Evolutionary conservation across 2,329 filamentous ascomycete genomes (phyloP).

Genomic region (Fusarium mundagurra): DNA sequence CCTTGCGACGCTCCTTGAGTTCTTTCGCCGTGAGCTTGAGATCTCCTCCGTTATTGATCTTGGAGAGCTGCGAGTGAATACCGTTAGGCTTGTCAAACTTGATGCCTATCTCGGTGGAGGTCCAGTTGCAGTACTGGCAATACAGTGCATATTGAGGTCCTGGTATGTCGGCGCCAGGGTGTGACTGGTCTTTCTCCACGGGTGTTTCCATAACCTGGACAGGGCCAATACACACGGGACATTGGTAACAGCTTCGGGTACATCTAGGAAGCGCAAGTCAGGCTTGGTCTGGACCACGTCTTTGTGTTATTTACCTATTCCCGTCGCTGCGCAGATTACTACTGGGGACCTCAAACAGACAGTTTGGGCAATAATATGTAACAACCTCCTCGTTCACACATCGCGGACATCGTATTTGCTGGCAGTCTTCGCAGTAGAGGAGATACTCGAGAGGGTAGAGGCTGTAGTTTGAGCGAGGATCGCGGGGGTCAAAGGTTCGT

Average conservation of each 20-base stretch:
- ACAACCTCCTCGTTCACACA: slow-evolving; percentile 94
- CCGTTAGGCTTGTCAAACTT: slow-evolving; percentile 90
- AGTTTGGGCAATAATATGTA: slow-evolving; percentile 94
- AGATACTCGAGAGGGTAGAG: slow-evolving; percentile 93
- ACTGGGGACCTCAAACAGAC: slow-evolving; percentile 94
- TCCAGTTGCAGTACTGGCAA: slow-evolving; percentile 95
- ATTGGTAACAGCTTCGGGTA: slow-evolving; percentile 94
- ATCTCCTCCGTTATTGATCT: slow-evolving; percentile 71
- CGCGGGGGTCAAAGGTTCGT: slow-evolving; percentile 85
- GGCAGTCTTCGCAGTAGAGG: slow-evolving; percentile 96
- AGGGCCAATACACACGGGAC: slow-evolving; percentile 86
- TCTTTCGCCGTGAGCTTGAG: slow-evolving; percentile 61
- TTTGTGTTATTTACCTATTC: slow-evolving; percentile 73
- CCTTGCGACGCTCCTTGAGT: slow-evolving; percentile 61
- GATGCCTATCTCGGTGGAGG: slow-evolving; percentile 86
- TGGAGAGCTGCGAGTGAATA: slow-evolving; percentile 81
- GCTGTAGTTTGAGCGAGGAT: slow-evolving; percentile 87
- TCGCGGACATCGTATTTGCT: slow-evolving; percentile 91
- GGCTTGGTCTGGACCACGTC: slow-evolving; percentile 3
- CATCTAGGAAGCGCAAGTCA: slow-evolving; percentile 65
- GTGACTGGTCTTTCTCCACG: slow-evolving; percentile 52
- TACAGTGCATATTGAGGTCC: slow-evolving; percentile 72
- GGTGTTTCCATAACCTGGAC: slow-evolving; percentile 78
- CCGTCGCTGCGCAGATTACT: slow-evolving; percentile 92
- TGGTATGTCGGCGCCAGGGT: slow-evolving; percentile 54